Evolutionary conservation across 1,139 yeast genomes (phyloP), one percentile per base, ranked within the genome.

Genomic region (Kazachstania sp.): DNA sequence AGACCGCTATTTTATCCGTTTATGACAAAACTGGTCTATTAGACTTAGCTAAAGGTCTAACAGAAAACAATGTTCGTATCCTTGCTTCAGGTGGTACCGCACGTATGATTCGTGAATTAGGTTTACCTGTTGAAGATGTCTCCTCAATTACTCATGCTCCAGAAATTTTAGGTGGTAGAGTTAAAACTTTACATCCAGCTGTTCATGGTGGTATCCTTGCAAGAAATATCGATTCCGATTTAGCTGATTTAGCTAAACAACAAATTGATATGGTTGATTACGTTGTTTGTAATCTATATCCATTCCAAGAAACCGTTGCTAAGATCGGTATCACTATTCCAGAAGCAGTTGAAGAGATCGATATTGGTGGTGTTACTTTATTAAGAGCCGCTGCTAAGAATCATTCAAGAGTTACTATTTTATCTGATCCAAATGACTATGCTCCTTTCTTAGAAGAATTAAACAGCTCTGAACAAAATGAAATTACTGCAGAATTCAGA

Each of bases 51-150:
- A 92, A 90, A 72, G 97, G 97, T 45, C 78, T 92, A 52, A 83
- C 78, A 55, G 83, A 83, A 60, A 84, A 88, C 69, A 79, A 87
- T 57, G 96, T 92, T 57, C 80, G 97, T 60, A 81, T 92, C 54
- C 77, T 92, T 51, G 98, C 97, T 45, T 87, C 97, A 37, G 98
- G 98, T 52, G 98, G 98, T 65, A 92, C 98, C 50, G 95, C 98
- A 49, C 79, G 78, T 63, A 76, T 92, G 75, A 83, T 92, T 51
- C 85, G 96, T 67, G 97, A 90, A 66, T 95, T 97, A 46, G 97
- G 97, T 18, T 90, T 92, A 79, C 92, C 95, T 44, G 97, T 92
- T 34, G 95, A 88, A 58, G 98, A 92, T 64, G 97, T 92, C 48
- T 83, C 95, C 45, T 71, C 94, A 51, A 87, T 92, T 66, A 92